phyloP scores from a whole-genome alignment of 169 alveolate species.

The Eimeria praecox region DNA sequence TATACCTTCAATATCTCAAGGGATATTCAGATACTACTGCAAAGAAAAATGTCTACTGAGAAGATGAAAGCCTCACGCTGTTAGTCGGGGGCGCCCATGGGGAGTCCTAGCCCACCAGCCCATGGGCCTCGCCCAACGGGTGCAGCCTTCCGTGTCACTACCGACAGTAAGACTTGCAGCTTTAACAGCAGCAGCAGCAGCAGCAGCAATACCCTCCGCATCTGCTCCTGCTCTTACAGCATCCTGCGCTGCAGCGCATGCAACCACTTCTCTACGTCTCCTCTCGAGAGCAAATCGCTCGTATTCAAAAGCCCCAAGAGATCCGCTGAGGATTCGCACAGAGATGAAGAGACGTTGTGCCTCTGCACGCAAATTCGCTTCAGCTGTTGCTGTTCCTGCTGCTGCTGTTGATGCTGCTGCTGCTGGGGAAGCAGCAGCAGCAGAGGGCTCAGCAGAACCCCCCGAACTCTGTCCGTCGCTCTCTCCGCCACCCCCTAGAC shows the following conservation, averaged over 20 bases:
- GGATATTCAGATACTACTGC: background rate
- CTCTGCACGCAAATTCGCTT: slow-evolving; percentile 67
- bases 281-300: slow-evolving; percentile 62
- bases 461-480: slow-evolving; percentile 84
- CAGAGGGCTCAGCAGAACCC: too few species aligned
- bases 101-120: slow-evolving; percentile 53
- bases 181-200: slow-evolving; percentile 53
- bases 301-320: slow-evolving; percentile 41
- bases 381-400: background rate
- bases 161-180: slow-evolving; percentile 42
- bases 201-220: slow-evolving; percentile 5
- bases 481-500: slow-evolving; percentile 84
- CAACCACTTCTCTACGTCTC: slow-evolving; percentile 29
- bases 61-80: background rate
- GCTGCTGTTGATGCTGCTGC: background rate
- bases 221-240: slow-evolving; percentile 11
- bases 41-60: background rate
- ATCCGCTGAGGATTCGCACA: slow-evolving; percentile 51
- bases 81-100: slow-evolving; percentile 9
- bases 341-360: slow-evolving; percentile 60
- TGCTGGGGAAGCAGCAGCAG: too few species aligned
- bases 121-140: slow-evolving; percentile 56
- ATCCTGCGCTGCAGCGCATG: slow-evolving; percentile 34
- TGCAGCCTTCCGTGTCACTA: slow-evolving; percentile 13
- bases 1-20: background rate